Percentiles rank a stretch among this genome's conserved stretches.
These are phyloP conservation scores for Diospyros lotus DNA, from an alignment of 148 eudicot genomes.

Conservation along the genomic window DNA sequence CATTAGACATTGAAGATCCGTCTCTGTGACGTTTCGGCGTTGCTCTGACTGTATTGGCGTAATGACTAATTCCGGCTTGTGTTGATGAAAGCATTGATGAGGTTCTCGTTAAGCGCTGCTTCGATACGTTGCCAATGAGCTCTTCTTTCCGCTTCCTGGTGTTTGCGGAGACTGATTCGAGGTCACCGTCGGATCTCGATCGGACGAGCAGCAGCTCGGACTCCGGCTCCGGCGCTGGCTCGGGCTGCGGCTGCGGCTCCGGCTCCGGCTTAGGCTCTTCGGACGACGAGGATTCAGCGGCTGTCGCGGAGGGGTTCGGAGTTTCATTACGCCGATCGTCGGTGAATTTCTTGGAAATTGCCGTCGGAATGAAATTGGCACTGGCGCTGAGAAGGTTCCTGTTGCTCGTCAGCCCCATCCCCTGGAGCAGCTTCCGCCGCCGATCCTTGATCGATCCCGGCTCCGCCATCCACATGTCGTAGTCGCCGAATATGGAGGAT, in stretches of 20 bases:
- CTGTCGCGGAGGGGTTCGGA: neutral
- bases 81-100: constrained; percentile 38
- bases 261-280: constrained; percentile 7
- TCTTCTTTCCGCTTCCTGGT: constrained; percentile 65
- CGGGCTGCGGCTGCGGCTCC: neutral
- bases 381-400: constrained; percentile 40
- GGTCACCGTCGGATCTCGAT: constrained; percentile 83
- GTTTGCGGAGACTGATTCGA: constrained; percentile 37
- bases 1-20: constrained; percentile 3
- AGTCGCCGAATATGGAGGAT: constrained; percentile 28
- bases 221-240: neutral
- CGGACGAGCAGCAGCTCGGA: constrained; percentile 38
- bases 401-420: constrained; percentile 79
- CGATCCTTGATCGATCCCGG: constrained; percentile 73
- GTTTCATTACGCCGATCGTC: constrained; percentile 1
- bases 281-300: neutral
- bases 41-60: constrained; percentile 15
- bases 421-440: constrained; percentile 59
- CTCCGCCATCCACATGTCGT: constrained; percentile 75
- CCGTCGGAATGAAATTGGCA: constrained; percentile 22
- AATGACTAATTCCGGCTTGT: constrained; percentile 25
- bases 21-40: constrained; percentile 5
- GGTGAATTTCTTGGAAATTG: constrained; percentile 31
- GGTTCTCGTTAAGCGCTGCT: constrained; percentile 75
- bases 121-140: constrained; percentile 58